Evolutionary conservation across 169 alveolate species (phyloP), one percentile per base, ranked within the genome.

Genomic region (Cytauxzoon felis): DNA sequence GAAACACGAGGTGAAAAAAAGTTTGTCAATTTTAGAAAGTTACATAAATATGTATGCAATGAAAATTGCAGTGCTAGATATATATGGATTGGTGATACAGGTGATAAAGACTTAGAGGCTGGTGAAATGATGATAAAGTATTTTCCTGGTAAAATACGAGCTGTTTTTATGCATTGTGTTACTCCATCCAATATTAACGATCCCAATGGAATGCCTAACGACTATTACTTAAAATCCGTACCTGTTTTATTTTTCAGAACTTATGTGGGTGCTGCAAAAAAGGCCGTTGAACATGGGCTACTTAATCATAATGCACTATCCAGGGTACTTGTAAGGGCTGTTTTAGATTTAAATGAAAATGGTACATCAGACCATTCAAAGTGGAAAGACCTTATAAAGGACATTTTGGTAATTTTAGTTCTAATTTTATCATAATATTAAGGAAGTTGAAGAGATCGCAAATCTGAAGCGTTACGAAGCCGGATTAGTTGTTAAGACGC

Each of bases 1-100:
- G 92, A 82, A 32, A 75, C 93, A 16, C 65, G 92, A 43, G 93
- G 91, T 7, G 89, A 82, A 69, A 78, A 76, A 60, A 88, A 88
- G 53, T 87, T 87, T 47, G 82, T 88, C 30, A 88, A 88, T 65
- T 88, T 88, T 53, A 73, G 81, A n/a, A 88, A 84, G 24, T 68
- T 88, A 5, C 89, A 78, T 47, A 69, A 83, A 38, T 80, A 71
- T 33, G 89, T 88, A 6, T 42, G 83, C 9, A 81, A 70, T 33
- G 87, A 86, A 21, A 81, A 78, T 71, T 38, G 79, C 0, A 54
- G 71, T 23, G 91, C 87, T 5, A 48, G 93, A 43, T 88, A 68
- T 63, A 82, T 88, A 30, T 88, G 93, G 93, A 87, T 88, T 6
- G 93, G 93, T 1, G 93, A 88, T 65, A 88, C 93, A 3, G 93